Conservation (phyloP, 257 asterid species). For the Cynanchum wilfordii region DNA sequence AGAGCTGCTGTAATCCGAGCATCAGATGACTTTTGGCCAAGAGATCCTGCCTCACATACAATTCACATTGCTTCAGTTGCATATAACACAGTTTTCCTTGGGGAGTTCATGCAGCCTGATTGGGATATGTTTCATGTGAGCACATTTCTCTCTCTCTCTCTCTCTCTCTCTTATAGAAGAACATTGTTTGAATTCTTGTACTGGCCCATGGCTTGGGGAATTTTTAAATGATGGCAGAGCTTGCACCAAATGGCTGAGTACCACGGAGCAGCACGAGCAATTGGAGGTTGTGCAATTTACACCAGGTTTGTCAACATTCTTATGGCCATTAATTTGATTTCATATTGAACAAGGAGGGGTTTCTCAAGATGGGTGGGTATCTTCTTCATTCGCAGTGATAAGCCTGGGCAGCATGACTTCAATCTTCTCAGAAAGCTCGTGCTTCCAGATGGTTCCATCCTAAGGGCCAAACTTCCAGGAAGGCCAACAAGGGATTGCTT, state of each 20-base stretch:
- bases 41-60: slow-evolving; percentile 93
- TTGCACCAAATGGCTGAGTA: slow-evolving; percentile 91
- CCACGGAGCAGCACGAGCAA: slow-evolving; percentile 90
- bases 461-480: slow-evolving; percentile 89
- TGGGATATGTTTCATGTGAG: slow-evolving; percentile 99
- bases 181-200: neutral
- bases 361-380: slow-evolving; percentile 14
- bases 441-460: slow-evolving; percentile 76
- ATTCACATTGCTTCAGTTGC: slow-evolving; percentile 96
- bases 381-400: slow-evolving; percentile 48
- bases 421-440: slow-evolving; percentile 74
- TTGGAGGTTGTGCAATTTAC: slow-evolving; percentile 89
- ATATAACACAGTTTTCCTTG: slow-evolving; percentile 73
- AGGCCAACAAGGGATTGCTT: slow-evolving; percentile 90
- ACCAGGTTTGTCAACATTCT: slow-evolving; percentile 47
- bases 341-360: neutral
- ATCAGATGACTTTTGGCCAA: slow-evolving; percentile 92
- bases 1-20: slow-evolving; percentile 73
- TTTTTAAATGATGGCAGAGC: slow-evolving; percentile 39
- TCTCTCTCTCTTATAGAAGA: no score
- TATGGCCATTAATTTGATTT: neutral
- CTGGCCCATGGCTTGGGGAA: neutral
- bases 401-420: slow-evolving; percentile 86
- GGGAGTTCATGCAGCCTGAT: slow-evolving; percentile 98
- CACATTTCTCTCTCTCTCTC: neutral